Evolutionary conservation across 768 basidiomycete species (phyloP), one percentile per base, ranked within the genome.

Genomic region (Phylloporus arenicola): DNA sequence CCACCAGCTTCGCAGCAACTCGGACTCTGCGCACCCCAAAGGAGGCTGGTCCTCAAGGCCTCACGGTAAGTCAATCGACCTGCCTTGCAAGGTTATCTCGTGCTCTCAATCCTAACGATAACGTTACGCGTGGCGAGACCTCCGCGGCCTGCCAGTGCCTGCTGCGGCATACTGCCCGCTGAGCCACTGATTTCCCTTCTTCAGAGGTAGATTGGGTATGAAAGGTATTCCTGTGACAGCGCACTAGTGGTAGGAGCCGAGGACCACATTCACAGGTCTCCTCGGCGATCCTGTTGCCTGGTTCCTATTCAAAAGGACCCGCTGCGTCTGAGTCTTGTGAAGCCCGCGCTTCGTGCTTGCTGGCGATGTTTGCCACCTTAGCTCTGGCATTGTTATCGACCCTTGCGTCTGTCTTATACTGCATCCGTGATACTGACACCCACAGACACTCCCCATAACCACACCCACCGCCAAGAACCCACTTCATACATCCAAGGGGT

Each of bases 401-500:
- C 45, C 19, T 62, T 33, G 50, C 41, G 34, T n/a, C 35, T n/a
- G 45, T 55, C 53, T 31, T 35, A 43, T 47, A 49, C 52, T n/a
- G 52, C 45, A 11, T 52, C 57, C 43, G 19, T n/a, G n/a, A n/a
- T 60, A 17, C 39, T 33, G 51, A 51, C 60, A 3, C 33, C 43
- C 5, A 3, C 10, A 13, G 31, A 33, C n/a, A 5, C 9, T 46
- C 16, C 44, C 1, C 41, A 37, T 2, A 54, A 54, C 40, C 22
- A 4, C 43, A 48, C 53, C 6, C 55, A 52, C 16, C 58, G 37
- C 39, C 54, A 47, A 25, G 55, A 44, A 20, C 50, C 59, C 4
- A n/a, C 19, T 12, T 57, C 59, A 2, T 68, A 70, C 46, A 47
- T 70, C 19, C 68, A 69, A 37, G 68, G 55, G 4, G 70, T 59